A percentile compares a stretch with the other conserved stretches of the same genome.
These are phyloP conservation scores for Ophiorrhiza pumila DNA, from an alignment of 257 asterid species.

Conservation along the genomic window DNA sequence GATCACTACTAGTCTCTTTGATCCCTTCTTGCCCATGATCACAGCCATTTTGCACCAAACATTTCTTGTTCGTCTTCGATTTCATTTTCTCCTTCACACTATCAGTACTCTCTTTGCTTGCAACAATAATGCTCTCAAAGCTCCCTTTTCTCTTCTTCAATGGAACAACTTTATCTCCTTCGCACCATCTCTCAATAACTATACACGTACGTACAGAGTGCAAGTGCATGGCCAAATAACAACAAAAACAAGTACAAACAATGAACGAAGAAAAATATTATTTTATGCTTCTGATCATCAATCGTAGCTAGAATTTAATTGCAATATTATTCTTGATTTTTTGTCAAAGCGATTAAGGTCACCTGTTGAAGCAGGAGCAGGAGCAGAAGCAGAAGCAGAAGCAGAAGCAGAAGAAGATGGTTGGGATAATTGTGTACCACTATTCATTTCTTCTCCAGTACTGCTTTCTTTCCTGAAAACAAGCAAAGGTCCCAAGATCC, in stretches of 20 bases:
- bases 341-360: not conserved
- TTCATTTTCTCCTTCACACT: slow-evolving; percentile 32
- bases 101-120: slow-evolving; percentile 13
- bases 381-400: no score
- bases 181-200: slow-evolving; percentile 22
- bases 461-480: slow-evolving; percentile 37
- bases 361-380: slow-evolving; percentile 37
- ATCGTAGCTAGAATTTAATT: not conserved
- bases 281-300: not conserved
- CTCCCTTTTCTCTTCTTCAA: slow-evolving; percentile 52
- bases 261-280: no score
- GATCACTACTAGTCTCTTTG: not conserved
- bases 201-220: not conserved
- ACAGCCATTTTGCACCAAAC: slow-evolving; percentile 18
- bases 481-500: slow-evolving; percentile 7
- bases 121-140: slow-evolving; percentile 15
- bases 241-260: not conserved
- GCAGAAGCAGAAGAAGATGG: slow-evolving; percentile 33
- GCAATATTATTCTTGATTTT: not conserved
- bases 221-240: not conserved
- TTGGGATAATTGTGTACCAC: slow-evolving; percentile 13
- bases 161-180: slow-evolving; percentile 45
- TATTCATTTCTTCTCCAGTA: slow-evolving; percentile 23
- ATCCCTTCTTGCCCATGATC: slow-evolving; percentile 8
- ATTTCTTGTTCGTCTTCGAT: slow-evolving; percentile 62